phyloP scores from a whole-genome alignment of 2,329 filamentous ascomycete species.

The Pseudogymnoascus pannorum region DNA sequence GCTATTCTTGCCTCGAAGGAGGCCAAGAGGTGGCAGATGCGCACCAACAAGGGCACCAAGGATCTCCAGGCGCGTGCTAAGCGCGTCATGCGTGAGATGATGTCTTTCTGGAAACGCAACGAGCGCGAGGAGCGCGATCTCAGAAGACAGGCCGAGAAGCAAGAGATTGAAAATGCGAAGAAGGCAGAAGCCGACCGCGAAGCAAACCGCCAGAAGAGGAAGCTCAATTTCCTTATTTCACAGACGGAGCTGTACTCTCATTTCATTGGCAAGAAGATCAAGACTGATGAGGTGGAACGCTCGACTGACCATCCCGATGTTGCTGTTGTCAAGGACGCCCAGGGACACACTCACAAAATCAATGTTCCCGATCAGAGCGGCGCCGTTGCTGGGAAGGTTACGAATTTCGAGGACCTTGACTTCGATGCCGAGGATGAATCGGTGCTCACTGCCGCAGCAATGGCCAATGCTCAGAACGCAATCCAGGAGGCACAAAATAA shows the following conservation, averaged over 20 bases:
- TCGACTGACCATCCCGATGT: conserved; percentile 78
- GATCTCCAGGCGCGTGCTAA: conserved; percentile 95
- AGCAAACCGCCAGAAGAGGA: conserved; percentile 93
- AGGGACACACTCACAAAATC: conserved; percentile 32
- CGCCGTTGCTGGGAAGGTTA: conserved; percentile 63
- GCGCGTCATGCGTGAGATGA: conserved; percentile 98
- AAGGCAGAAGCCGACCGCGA: conserved; percentile 96
- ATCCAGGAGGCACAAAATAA: conserved; percentile 91
- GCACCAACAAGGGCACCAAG: conserved; percentile 97
- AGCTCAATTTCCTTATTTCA: conserved; percentile 98
- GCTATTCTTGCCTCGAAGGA: conserved; percentile 95
- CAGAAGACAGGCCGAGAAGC: conserved; percentile 86
- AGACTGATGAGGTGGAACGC: conserved; percentile 88
- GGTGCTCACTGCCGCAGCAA: conserved; percentile 70
- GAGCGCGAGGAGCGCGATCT: conserved; percentile 94
- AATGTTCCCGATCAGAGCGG: conserved; percentile 45
- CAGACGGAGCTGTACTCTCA: conserved; percentile 98
- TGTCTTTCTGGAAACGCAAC: conserved; percentile 98
- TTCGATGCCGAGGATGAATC: conserved; percentile 94
- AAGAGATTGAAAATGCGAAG: conserved; percentile 93
- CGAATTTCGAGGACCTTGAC: conserved; percentile 87
- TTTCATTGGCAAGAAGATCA: conserved; percentile 99
- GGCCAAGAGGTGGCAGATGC: conserved; percentile 91
- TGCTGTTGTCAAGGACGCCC: conserved; percentile 43
- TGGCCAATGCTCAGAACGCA: conserved; percentile 93